Conservation (phyloP, 2,329 filamentous ascomycete species). For the Aschersonia sp. region DNA sequence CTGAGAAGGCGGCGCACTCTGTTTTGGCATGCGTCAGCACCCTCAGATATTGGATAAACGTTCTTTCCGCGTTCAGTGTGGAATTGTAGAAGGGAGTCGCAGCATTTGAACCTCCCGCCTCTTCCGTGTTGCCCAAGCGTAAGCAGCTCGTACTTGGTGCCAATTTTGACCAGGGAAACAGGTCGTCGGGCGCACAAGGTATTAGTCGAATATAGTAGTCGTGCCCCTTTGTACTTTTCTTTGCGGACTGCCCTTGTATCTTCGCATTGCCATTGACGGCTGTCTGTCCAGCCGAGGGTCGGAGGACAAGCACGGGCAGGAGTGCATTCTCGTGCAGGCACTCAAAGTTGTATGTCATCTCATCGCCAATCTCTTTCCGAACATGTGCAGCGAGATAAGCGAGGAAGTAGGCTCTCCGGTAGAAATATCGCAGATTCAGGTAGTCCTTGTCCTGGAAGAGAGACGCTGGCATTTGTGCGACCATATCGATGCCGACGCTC, state of each 20-base stretch:
- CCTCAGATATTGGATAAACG: conserved; percentile 60
- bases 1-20: conserved; percentile 57
- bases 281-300: conserved; percentile 12
- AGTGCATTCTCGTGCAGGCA: conserved; percentile 60
- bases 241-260: conserved; percentile 5
- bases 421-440: conserved; percentile 82
- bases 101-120: conserved; percentile 23
- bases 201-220: conserved; percentile 57
- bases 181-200: conserved; percentile 51
- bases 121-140: conserved; percentile 34
- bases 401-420: conserved; percentile 84
- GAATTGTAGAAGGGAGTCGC: conserved; percentile 82
- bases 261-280: conserved; percentile 5
- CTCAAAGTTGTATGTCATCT: conserved; percentile 47
- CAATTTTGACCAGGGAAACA: conserved; percentile 61
- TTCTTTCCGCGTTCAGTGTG: conserved; percentile 63
- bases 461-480: conserved; percentile 66
- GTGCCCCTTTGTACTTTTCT: conserved; percentile 10
- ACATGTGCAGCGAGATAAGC: conserved; percentile 65
- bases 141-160: conserved; percentile 56
- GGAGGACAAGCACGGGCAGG: conserved; percentile 48
- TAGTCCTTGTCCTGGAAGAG: conserved; percentile 93
- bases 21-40: conserved; percentile 55
- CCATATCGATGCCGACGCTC: conserved; percentile 57
- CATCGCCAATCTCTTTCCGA: conserved; percentile 36